Evolutionary conservation across 176 grass and related monocot genomes (phyloP), one percentile per base, ranked within the genome.

Genomic region (Pontederia crassipes): DNA sequence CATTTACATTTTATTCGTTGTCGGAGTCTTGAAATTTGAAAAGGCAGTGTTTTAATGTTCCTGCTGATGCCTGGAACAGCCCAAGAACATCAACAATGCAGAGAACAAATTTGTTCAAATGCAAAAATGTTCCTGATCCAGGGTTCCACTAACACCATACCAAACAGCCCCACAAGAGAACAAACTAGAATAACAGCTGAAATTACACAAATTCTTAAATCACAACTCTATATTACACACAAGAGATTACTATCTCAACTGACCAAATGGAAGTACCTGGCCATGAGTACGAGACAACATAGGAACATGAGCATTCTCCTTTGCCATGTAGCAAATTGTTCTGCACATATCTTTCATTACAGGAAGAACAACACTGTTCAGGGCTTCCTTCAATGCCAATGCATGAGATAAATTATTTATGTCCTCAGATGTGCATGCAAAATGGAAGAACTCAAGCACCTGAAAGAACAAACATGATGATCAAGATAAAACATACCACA

Each of bases 391-490:
- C 59, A 96, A 62, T 77, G 79, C 79, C 28, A 96, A 72, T 49
- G 72, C 91, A 82, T 96, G 72, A 46, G 91, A 80, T 51, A 90
- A 55, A 57, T 96, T 96, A 71, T 96, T 96, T 61, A 96, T 96
- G 67, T 96, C 91, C 82, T 96, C 86, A 16, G 86, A 96, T 45
- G 91, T 96, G 64, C 91, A 96, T 47, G 80, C 91, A 77, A 90
- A 96, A 87, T 90, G 91, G 63, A 96, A 90, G 80, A 87, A 96
- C 58, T 96, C 86, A 46, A 82, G 80, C 1, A 96, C 91, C 86
- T 96, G 76, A 32, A 5, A 68, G 11, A 75, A 78, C 51, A 46
- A 58, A 49, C 2, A 63, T 9, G 20, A 16, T 73, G 1, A 47
- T 63, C 11, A 71, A 52, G 20, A 60, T 8, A 18, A 8, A 57